These are phyloP conservation scores for Candida manassasensis DNA, from an alignment of 805 yeast genomes.

Conservation along the genomic window DNA sequence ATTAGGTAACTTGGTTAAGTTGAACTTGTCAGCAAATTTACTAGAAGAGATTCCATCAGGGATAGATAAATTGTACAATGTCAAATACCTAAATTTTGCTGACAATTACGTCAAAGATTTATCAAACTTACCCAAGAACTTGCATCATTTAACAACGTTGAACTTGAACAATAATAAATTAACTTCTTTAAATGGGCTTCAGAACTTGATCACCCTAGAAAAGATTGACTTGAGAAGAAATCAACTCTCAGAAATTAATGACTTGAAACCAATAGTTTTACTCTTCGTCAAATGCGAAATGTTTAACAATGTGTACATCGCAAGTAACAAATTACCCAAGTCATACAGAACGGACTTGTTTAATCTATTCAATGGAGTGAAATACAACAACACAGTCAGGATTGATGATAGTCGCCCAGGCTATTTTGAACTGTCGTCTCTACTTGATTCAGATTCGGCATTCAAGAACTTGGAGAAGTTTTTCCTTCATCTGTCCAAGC, in stretches of 20 bases:
- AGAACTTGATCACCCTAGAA: slow-evolving; percentile 38
- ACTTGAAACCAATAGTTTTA: slow-evolving; percentile 32
- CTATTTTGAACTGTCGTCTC: slow-evolving; percentile 52
- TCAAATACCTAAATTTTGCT: slow-evolving; percentile 44
- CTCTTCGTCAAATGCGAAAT: slow-evolving; percentile 27
- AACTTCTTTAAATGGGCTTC: slow-evolving; percentile 39
- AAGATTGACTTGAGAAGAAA: slow-evolving; percentile 54
- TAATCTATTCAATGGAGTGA: slow-evolving; percentile 52
- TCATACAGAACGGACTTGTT: slow-evolving; percentile 50
- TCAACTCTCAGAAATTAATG: slow-evolving; percentile 27
- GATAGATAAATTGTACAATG: slow-evolving; percentile 41
- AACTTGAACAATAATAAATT: slow-evolving; percentile 49
- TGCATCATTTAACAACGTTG: slow-evolving; percentile 37
- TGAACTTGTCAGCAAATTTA: slow-evolving; percentile 54
- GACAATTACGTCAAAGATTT: slow-evolving; percentile 37
- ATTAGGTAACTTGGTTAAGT: slow-evolving; percentile 34
- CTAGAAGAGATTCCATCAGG: slow-evolving; percentile 51
- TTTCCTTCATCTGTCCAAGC: slow-evolving; percentile 8
- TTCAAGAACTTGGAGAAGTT: slow-evolving; percentile 39
- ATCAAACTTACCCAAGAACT: slow-evolving; percentile 29
- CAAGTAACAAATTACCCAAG: slow-evolving; percentile 42
- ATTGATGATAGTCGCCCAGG: slow-evolving; percentile 62
- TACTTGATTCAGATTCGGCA: slow-evolving; percentile 48
- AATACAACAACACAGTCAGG: slow-evolving; percentile 41
- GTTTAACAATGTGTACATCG: slow-evolving; percentile 37